Conservation (phyloP, 306 rosid species). For the Betula pendula region DNA sequence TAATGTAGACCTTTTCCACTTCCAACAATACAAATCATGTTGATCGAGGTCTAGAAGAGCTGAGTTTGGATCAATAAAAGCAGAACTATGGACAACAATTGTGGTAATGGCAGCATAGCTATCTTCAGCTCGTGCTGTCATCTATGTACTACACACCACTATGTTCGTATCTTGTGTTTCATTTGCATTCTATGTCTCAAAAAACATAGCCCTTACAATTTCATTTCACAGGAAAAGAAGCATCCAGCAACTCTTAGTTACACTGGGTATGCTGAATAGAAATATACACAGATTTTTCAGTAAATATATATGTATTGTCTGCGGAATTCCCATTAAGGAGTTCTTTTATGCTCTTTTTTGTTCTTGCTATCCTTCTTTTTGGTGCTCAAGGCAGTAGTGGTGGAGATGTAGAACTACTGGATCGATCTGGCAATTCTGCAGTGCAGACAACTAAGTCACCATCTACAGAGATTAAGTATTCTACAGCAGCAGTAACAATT, state of each 20-base stretch:
- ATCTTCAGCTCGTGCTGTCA: slow-evolving; percentile 36
- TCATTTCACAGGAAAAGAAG: not conserved
- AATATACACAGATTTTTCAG: slow-evolving; percentile 18
- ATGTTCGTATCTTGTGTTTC: slow-evolving; percentile 14
- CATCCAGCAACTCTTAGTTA: not conserved
- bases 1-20: not conserved
- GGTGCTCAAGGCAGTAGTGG: slow-evolving; percentile 36
- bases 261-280: slow-evolving; percentile 2
- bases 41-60: slow-evolving; percentile 7
- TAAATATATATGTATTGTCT: slow-evolving; percentile 26
- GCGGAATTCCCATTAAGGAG: slow-evolving; percentile 33
- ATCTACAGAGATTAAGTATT: not conserved
- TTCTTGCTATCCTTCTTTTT: slow-evolving; percentile 42
- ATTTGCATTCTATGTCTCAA: slow-evolving; percentile 7
- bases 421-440: slow-evolving; percentile 52
- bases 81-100: not conserved
- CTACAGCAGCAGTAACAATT: not conserved
- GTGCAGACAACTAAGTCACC: slow-evolving; percentile 2
- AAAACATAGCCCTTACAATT: not conserved
- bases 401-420: slow-evolving; percentile 29
- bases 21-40: not conserved
- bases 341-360: slow-evolving; percentile 36
- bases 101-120: slow-evolving; percentile 25
- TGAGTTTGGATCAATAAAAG: not conserved
- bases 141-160: slow-evolving; percentile 13